phyloP scores from a whole-genome alignment of 148 eudicot genomes.

The Salicornia ramosissima region DNA sequence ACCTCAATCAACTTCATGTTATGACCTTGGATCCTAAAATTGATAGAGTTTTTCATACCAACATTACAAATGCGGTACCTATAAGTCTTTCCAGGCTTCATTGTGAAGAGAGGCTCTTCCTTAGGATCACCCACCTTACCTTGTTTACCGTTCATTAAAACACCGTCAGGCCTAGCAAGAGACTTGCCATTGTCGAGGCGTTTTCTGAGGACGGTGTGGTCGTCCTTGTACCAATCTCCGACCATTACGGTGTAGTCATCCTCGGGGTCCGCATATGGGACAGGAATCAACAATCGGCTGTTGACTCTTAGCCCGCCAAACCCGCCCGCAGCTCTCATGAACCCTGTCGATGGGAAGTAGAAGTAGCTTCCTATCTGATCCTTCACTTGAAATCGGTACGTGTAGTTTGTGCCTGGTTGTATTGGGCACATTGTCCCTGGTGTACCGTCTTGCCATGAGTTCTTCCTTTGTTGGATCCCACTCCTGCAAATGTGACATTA shows the following conservation, averaged over 20 bases:
- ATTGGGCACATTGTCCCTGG: slow-evolving; percentile 60
- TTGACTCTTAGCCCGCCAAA: slow-evolving; percentile 43
- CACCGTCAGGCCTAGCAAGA: slow-evolving; percentile 53
- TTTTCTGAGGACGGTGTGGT: slow-evolving; percentile 39
- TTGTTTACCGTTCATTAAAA: slow-evolving; percentile 52
- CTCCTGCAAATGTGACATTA: slow-evolving; percentile 27
- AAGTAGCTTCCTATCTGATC: slow-evolving; percentile 60
- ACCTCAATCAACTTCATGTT: slow-evolving; percentile 52
- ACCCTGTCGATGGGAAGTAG: slow-evolving; percentile 45
- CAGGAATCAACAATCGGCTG: slow-evolving; percentile 51
- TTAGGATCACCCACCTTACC: slow-evolving; percentile 33
- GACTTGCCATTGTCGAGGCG: slow-evolving; percentile 43
- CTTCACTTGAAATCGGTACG: slow-evolving; percentile 59
- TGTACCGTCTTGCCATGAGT: slow-evolving; percentile 65
- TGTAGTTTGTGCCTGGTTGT: slow-evolving; percentile 53
- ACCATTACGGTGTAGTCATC: slow-evolving; percentile 52
- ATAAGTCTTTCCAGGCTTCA: slow-evolving; percentile 54
- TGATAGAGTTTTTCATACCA: slow-evolving; percentile 54
- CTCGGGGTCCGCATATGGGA: slow-evolving; percentile 52
- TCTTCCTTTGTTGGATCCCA: slow-evolving; percentile 63
- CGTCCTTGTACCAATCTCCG: slow-evolving; percentile 59
- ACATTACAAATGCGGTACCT: slow-evolving; percentile 67
- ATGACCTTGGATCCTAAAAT: slow-evolving; percentile 57
- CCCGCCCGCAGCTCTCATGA: slow-evolving; percentile 52
- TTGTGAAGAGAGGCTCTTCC: slow-evolving; percentile 29